Evolutionary conservation across 148 eudicot species (phyloP), one percentile per base, ranked within the genome.

Genomic region (Rhododendron mucronatum): DNA sequence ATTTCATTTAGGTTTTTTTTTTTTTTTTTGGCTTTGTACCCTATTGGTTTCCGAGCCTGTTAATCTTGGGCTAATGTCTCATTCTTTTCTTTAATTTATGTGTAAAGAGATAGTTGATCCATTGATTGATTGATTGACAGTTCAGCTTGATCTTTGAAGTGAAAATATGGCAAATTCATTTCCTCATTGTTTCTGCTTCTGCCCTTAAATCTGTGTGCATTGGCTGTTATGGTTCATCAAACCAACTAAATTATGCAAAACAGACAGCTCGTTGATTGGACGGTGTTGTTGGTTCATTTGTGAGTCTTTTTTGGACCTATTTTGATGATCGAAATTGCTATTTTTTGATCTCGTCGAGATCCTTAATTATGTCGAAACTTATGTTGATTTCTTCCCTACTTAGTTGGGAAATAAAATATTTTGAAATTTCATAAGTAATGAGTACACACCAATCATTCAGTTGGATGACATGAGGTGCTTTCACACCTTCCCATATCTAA

Each of bases 81-180:
- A 90, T 93, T 91, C 91, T 94, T 90, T 85, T 59, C 87, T 90
- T 88, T 81, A 85, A 87, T 88, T 85, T 89, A 91, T 91, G 94
- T 96, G 98, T 95, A 96, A 96, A 96, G 93, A 88, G 90, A 91
- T 88, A 88, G 84, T 90, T 85, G 85, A 87, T 93, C 93, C 93
- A 92, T 94, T 95, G 93, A 94, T 96, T 93, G 93, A 91, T 92
- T 92, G 91, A 91, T 90, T 89, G 73, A 91, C 91, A 65, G 65
- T 87, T 84, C 37, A 59, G 61, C 81, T 88, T 83, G 81, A 79
- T 86, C 87, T 78, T 87, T 69, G 63, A 87, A 82, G 82, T 89
- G 89, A 73, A 89, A 86, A 87, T 86, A 86, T 83, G 87, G 84
- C 82, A 81, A 41, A 45, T 82, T 80, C 82, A 41, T 84, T 82